phyloP scores from a whole-genome alignment of 2,329 filamentous ascomycete species.

The Xylaria sp. region DNA sequence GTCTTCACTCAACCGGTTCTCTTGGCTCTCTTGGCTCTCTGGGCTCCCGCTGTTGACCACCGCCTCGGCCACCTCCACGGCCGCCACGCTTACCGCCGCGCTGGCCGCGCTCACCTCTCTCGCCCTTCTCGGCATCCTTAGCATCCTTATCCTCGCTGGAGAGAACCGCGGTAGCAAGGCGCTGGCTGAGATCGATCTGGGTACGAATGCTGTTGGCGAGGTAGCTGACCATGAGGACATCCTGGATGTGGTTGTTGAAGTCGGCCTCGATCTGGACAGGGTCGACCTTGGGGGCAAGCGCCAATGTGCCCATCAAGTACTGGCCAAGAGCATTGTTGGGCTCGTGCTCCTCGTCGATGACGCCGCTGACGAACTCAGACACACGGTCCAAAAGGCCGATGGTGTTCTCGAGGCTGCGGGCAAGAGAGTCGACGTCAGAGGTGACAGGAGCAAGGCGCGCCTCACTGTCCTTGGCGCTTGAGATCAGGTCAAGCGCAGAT shows the following conservation, averaged over 20 bases:
- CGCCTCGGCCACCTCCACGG: constrained; percentile 46
- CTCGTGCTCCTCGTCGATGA: constrained; percentile 87
- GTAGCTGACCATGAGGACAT: constrained; percentile 96
- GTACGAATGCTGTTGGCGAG: constrained; percentile 97
- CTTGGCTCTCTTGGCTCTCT: constrained; percentile 31
- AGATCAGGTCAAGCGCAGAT: constrained; percentile 71
- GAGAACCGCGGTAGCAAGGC: constrained; percentile 75
- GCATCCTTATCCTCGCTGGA: constrained; percentile 44
- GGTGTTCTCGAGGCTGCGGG: constrained; percentile 80
- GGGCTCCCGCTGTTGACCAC: constrained; percentile 45
- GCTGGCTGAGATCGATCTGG: constrained; percentile 96
- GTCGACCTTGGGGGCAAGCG: constrained; percentile 91
- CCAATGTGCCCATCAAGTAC: constrained; percentile 89
- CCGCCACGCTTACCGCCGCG: constrained; percentile 48
- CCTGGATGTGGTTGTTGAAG: constrained; percentile 99
- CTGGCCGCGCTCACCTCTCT: constrained; percentile 43
- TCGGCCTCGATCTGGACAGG: constrained; percentile 85
- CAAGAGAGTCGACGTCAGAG: constrained; percentile 84
- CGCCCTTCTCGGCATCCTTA: constrained; percentile 41
- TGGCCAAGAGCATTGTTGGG: constrained; percentile 90
- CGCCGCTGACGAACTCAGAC: constrained; percentile 84
- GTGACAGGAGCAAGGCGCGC: constrained; percentile 66
- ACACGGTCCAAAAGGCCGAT: constrained; percentile 86
- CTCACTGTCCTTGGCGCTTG: constrained; percentile 74
- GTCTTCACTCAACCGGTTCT: constrained; percentile 24